Base-by-base conservation (phyloP, 208 protist species). In the Leishmania tropica region DNA sequence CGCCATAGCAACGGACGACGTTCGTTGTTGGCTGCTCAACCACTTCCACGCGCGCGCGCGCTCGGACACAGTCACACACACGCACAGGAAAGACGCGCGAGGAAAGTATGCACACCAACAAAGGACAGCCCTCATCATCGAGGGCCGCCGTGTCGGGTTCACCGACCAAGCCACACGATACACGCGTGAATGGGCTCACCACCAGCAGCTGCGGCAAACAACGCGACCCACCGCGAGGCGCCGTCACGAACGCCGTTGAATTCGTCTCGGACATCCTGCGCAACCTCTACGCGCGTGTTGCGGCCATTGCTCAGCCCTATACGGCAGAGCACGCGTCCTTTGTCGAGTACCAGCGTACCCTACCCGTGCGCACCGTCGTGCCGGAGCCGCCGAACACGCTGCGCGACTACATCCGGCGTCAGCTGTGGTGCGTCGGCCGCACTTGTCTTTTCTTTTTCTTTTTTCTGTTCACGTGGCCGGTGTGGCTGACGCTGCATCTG, bases 341-440 rank as follows among this genome's bases (percentile, higher is more conserved):
- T 56, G 74, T 83, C 7, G 80, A 81, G 70, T 95, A 95, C 74
- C 86, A 89, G 78, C 83, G 81, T 48, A 75, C 79, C 7, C 83
- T 96, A 53, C 85, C 90, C 28, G 95, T 89, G 56, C 83, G 79
- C 67, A 96, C 91, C 17, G 89, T 97, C 53, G 92, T 95, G 28
- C 88, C 89, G 28, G 86, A 85, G 76, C 90, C 89, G 4, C 92
- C 92, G 45, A 86, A 84, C 78, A 93, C 88, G 37, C 80, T 94
- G 56, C 78, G 86, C 7, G 89, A 89, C 67, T 85, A 90, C 68
- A 31, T 94, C 8, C 45, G 67, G 15, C 77, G 74, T 28, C 64
- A 87, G 40, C 17, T 88, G 13, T 86, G 67, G 73, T 74, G 76
- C 74, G 47, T 60, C 21, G 64, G 65, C 11, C 78, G 76, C 15